A percentile compares a stretch with the other conserved stretches of the same genome.
phyloP scores from a whole-genome alignment of 148 eudicot species.

The Nepenthes gracilis region DNA sequence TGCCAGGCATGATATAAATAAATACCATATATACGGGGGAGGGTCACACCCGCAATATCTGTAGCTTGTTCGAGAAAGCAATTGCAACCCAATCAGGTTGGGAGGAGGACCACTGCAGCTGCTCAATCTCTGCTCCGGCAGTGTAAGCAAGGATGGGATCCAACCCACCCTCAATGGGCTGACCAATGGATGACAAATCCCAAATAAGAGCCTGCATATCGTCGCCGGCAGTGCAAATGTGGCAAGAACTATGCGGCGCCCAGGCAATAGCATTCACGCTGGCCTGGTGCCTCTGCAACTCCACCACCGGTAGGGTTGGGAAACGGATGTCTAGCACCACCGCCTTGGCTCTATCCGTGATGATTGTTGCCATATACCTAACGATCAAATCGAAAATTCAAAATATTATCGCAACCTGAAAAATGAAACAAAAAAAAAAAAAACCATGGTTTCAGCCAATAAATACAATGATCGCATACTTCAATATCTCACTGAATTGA shows the following conservation, averaged over 20 bases:
- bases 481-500: too few species aligned
- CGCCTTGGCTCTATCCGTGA: constrained; percentile 88
- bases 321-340: constrained; percentile 83
- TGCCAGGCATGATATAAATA: too few species aligned
- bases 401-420: too few species aligned
- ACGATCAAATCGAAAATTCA: too few species aligned
- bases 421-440: too few species aligned
- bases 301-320: constrained; percentile 88
- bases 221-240: constrained; percentile 94
- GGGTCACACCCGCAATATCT: constrained; percentile 64
- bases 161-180: constrained; percentile 87
- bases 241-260: constrained; percentile 98
- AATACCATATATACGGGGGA: too few species aligned
- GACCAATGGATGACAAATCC: constrained; percentile 88
- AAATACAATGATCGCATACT: too few species aligned
- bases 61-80: constrained; percentile 89
- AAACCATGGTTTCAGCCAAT: too few species aligned
- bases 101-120: constrained; percentile 91
- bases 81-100: constrained; percentile 99
- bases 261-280: constrained; percentile 91
- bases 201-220: constrained; percentile 94
- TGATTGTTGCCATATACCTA: constrained; percentile 89
- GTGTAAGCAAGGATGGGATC: constrained; percentile 92
- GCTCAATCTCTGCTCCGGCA: constrained; percentile 96
- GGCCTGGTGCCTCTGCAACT: constrained; percentile 80